Percentiles rank a stretch among this genome's conserved stretches.
Evolutionary conservation across 2,329 filamentous ascomycete species (phyloP).

Genomic region (Plenodomus lindquistii): DNA sequence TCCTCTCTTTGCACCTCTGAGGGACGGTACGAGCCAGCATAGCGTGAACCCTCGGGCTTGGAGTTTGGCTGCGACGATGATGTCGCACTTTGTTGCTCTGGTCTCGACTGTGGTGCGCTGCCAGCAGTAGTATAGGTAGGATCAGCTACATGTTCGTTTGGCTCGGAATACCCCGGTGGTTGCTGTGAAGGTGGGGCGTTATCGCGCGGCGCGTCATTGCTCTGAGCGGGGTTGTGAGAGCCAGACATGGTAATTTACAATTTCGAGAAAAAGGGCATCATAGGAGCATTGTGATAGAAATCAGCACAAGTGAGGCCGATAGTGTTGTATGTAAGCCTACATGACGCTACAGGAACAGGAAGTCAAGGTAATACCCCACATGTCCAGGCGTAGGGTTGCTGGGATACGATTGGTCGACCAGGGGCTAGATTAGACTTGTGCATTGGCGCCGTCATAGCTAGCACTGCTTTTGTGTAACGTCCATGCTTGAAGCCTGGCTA

Average conservation of each 20-base stretch:
- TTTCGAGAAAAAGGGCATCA: slow-evolving; percentile 4
- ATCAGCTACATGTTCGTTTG: slow-evolving; percentile 8
- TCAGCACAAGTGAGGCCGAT: neutral
- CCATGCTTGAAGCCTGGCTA: too few species aligned
- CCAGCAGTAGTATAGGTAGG: slow-evolving; percentile 12
- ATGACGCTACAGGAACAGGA: slow-evolving; percentile 1
- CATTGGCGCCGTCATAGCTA: slow-evolving; percentile 16
- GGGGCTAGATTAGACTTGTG: neutral
- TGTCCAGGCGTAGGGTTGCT: slow-evolving; percentile 1
- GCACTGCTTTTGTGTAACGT: slow-evolving; percentile 2
- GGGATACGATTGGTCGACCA: slow-evolving; percentile 9
- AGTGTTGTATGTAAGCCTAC: neutral
- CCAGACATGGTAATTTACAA: slow-evolving; percentile 20
- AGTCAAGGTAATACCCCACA: slow-evolving; percentile 3
- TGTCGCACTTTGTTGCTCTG: slow-evolving; percentile 1
- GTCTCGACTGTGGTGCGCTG: slow-evolving; percentile 5
- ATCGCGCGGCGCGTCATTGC: slow-evolving; percentile 18
- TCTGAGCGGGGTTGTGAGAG: slow-evolving; percentile 20
- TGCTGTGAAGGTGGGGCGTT: slow-evolving; percentile 23
- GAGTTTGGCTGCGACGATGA: slow-evolving; percentile 6
- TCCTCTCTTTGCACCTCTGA: slow-evolving; percentile 12
- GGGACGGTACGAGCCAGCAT: slow-evolving; percentile 33
- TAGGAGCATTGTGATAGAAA: neutral
- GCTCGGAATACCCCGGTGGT: slow-evolving; percentile 19
- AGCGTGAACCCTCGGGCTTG: slow-evolving; percentile 34